Conservation (phyloP, 306 rosid genomes). For the Neltuma alba region DNA sequence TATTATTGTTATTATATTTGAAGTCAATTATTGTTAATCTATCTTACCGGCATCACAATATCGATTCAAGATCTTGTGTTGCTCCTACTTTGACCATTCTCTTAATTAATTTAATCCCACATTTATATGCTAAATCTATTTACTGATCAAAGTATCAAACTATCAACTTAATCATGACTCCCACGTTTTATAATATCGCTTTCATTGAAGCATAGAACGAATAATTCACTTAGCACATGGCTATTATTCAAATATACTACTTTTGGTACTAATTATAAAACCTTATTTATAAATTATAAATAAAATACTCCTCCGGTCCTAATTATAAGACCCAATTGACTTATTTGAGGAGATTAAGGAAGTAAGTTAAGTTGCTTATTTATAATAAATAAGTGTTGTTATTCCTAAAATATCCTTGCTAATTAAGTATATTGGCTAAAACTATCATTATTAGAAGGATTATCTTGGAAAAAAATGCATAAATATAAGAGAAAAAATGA, state of each 20-base stretch:
- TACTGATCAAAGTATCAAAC: neutral
- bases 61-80: constrained; percentile 1
- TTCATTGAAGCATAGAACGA: neutral
- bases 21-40: neutral
- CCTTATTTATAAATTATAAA: no score
- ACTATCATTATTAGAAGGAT: no score
- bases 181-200: neutral
- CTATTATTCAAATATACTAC: neutral
- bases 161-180: neutral
- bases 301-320: no score
- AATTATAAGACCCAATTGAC: no score
- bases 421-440: no score
- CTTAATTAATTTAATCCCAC: neutral
- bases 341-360: no score
- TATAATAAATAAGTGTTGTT: no score
- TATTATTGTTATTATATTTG: neutral
- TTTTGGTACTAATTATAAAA: no score
- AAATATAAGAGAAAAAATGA: no score
- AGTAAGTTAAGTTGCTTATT: no score
- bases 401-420: no score
- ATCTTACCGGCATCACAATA: neutral
- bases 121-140: neutral
- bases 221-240: neutral
- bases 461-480: no score
- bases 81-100: neutral